Evolutionary conservation across 495 filamentous ascomycete species (phyloP).

Genomic region (Neurospora discreta): DNA sequence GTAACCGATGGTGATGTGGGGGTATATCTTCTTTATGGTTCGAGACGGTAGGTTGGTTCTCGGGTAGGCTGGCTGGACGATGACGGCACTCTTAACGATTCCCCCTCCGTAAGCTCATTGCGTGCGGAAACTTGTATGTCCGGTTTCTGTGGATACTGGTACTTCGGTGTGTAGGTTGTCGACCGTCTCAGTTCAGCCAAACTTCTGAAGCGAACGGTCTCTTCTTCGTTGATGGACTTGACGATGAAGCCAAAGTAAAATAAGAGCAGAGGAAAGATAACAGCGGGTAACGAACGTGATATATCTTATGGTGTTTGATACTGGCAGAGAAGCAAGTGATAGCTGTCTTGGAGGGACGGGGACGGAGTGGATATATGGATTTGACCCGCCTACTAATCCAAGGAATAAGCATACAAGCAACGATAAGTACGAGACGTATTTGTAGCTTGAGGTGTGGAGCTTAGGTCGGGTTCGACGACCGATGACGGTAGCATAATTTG

Average conservation of each 20-base stretch:
- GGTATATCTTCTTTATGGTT: background rate
- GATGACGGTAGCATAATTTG: slow-evolving; percentile 45
- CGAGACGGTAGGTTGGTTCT: slow-evolving; percentile 11
- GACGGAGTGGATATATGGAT: slow-evolving; percentile 32
- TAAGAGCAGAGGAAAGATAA: background rate
- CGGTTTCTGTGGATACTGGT: slow-evolving; percentile 1
- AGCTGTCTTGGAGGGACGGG: slow-evolving; percentile 7
- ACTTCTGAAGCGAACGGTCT: background rate
- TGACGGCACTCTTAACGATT: slow-evolving; percentile 13
- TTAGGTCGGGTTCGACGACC: slow-evolving; percentile 32
- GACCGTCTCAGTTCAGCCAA: background rate
- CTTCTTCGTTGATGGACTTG: background rate
- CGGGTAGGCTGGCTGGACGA: slow-evolving; percentile 21
- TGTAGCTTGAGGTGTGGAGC: slow-evolving; percentile 37
- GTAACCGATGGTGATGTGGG: slow-evolving; percentile 6
- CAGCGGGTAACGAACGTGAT: slow-evolving; percentile 32
- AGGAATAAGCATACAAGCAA: slow-evolving; percentile 34
- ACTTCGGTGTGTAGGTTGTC: background rate
- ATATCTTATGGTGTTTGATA: slow-evolving; percentile 41
- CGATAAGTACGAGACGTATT: slow-evolving; percentile 39
- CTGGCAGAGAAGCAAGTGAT: slow-evolving; percentile 16
- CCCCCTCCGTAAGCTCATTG: slow-evolving; percentile 26
- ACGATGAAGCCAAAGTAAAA: background rate
- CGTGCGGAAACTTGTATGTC: slow-evolving; percentile 15
- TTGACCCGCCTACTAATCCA: slow-evolving; percentile 25